These are phyloP conservation scores for Seiridium unicorne DNA, from an alignment of 2,329 filamentous ascomycete genomes.

Conservation along the genomic window DNA sequence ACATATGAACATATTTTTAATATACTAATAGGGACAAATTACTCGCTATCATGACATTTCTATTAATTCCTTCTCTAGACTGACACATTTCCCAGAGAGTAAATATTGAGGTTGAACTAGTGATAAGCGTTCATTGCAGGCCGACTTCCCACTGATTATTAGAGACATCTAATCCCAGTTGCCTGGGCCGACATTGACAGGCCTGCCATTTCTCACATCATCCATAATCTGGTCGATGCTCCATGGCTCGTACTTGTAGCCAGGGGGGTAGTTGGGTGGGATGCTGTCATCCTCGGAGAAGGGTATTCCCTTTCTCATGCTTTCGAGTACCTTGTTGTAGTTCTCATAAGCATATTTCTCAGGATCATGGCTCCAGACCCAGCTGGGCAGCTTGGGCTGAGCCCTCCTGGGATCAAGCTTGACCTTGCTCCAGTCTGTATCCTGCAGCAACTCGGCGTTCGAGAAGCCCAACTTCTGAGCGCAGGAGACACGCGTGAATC, in stretches of 20 bases:
- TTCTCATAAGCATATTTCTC: conserved; percentile 34
- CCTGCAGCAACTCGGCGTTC: conserved; percentile 34
- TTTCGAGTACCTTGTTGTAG: conserved; percentile 30
- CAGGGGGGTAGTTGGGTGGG: conserved; percentile 32
- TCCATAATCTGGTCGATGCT: conserved; percentile 39
- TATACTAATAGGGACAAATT: too few relatives aligned
- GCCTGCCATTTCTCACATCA: conserved; percentile 29
- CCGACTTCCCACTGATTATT: too few relatives aligned
- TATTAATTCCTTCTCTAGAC: too few relatives aligned
- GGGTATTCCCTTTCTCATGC: conserved; percentile 25
- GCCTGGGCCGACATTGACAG: conserved; percentile 30
- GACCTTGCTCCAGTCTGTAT: conserved; percentile 32
- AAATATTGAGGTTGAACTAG: too few relatives aligned
- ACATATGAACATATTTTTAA: too few relatives aligned
- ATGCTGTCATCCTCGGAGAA: conserved; percentile 26
- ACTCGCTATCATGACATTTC: too few relatives aligned
- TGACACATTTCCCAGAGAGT: too few relatives aligned
- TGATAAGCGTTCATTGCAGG: too few relatives aligned
- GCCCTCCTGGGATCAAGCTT: conserved; percentile 29
- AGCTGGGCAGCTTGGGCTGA: conserved; percentile 32
- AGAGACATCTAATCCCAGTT: conserved; percentile 22
- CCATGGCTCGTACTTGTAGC: conserved; percentile 37
- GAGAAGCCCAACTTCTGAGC: conserved; percentile 36
- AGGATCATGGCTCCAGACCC: conserved; percentile 36
- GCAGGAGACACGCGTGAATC: conserved; percentile 33